Conservation (phyloP, 2,329 filamentous ascomycete species). For the Xylaria sp. region DNA sequence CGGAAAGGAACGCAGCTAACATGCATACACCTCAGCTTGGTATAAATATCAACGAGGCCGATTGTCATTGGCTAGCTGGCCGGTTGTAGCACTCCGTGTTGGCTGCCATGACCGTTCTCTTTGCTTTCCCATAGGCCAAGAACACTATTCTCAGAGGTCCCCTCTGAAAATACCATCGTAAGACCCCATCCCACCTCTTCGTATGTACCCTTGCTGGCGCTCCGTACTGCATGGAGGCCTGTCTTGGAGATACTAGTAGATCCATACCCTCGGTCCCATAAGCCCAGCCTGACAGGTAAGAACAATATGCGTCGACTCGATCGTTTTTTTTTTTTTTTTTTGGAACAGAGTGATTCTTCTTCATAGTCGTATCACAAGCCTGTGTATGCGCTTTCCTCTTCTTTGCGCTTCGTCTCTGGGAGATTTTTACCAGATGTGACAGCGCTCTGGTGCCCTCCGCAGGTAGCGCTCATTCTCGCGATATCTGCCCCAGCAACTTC, state of each 20-base stretch:
- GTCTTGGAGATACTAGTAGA: conserved; percentile 27
- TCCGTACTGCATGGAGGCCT: conserved; percentile 15
- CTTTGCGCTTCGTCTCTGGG: not conserved
- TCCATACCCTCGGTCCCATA: conserved; percentile 27
- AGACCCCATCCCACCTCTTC: conserved; percentile 34
- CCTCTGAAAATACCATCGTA: conserved; percentile 37
- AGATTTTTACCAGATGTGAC: conserved; percentile 8
- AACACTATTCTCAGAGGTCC: conserved; percentile 21
- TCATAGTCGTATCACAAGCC: not conserved
- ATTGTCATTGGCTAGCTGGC: conserved; percentile 14
- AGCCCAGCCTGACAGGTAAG: conserved; percentile 17
- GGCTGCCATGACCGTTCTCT: conserved; percentile 17
- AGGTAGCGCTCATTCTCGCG: conserved; percentile 5
- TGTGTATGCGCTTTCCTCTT: not conserved
- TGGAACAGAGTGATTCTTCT: not conserved
- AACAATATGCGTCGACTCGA: conserved; percentile 11
- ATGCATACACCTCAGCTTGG: conserved; percentile 27
- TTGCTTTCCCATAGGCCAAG: conserved; percentile 34
- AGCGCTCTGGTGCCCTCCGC: not conserved
- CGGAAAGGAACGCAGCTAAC: conserved; percentile 21
- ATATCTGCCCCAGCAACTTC: not conserved
- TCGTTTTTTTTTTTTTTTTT: conserved; percentile 1
- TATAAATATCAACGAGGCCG: conserved; percentile 13
- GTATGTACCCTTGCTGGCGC: conserved; percentile 9
- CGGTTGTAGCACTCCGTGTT: not conserved